These are phyloP conservation scores for Phaeosphaeria sp. DNA, from an alignment of 2,329 filamentous ascomycete genomes.

Conservation along the genomic window DNA sequence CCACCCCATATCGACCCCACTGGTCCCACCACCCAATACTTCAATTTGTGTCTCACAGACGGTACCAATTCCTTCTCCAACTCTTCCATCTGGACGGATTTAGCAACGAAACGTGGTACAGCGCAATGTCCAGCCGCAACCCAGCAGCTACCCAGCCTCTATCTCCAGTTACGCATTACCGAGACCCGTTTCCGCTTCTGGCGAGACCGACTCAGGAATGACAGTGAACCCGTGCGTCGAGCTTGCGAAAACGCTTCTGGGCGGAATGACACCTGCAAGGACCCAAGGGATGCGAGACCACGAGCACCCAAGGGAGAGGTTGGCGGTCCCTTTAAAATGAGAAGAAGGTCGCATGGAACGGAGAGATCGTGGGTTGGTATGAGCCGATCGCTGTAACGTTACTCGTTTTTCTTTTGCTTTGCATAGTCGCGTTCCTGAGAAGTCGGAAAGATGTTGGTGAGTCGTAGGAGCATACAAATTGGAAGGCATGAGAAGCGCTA, in stretches of 20 bases:
- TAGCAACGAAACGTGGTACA: conserved; percentile 10
- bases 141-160: conserved; percentile 2
- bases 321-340: conserved; percentile 10
- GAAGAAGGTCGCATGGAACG: conserved; percentile 3
- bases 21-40: neutral
- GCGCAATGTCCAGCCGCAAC: conserved; percentile 1
- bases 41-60: neutral
- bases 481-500: conserved; percentile 6
- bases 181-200: conserved; percentile 6
- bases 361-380: conserved; percentile 1
- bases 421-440: conserved; percentile 3
- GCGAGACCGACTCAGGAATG: conserved; percentile 17
- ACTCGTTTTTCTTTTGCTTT: neutral
- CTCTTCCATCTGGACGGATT: conserved; percentile 8
- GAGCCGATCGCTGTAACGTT: conserved; percentile 2
- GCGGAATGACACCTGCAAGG: conserved; percentile 18
- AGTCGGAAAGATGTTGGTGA: conserved; percentile 15
- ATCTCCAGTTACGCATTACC: conserved; percentile 1
- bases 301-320: conserved; percentile 15
- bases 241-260: conserved; percentile 6
- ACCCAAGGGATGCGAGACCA: conserved; percentile 15
- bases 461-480: neutral
- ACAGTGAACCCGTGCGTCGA: conserved; percentile 11
- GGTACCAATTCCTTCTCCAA: neutral
- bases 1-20: neutral